Evolutionary conservation across 2,329 filamentous ascomycete genomes (phyloP), one percentile per base, ranked within the genome.

Genomic region (Alternaria sp.): DNA sequence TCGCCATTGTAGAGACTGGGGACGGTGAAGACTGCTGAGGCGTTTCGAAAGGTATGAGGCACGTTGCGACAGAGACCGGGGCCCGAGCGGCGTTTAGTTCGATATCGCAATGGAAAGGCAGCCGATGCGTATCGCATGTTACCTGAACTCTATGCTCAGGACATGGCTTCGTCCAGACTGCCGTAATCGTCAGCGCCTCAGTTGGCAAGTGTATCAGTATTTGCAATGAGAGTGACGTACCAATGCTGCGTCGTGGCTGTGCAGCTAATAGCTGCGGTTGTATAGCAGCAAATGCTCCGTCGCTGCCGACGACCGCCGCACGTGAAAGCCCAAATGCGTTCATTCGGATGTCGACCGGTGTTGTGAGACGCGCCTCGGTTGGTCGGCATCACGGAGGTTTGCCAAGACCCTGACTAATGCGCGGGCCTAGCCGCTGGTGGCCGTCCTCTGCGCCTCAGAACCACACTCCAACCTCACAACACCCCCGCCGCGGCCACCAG

Each of bases 341-440:
- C 0, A 0, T 32, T 36, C 26, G 6, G 12, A 11, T 23, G 12
- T 51, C 6, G 28, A 26, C 8, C 17, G 49, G 9, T 47, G 43
- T 36, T 25, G 58, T 50, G 58, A 19, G 50, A 19, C 13, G 19
- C 28, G 30, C 30, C 32, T 55, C 17, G 9, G n/a, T 43, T 26
- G 17, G 43, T 12, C n/a, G 30, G 45, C 46, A 26, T 0, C 32
- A n/a, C 36, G 15, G 25, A 13, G 17, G 26, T 23, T 19, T 43
- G 61, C 61, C 57, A 63, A 63, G 61, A 47, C 15, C 10, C 43
- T 62, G 62, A 62, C 59, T 59, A 52, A 44, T 15, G 23, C 17
- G 12, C 21, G 21, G 46, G 50, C 15, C 46, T 51, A 23, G 44
- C 45, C 50, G 49, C 46, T 40, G 49, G 40, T 52, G n/a, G 28